These are phyloP conservation scores for Leccinum huronense DNA, from an alignment of 1,284 basidiomycete species.

Conservation along the genomic window DNA sequence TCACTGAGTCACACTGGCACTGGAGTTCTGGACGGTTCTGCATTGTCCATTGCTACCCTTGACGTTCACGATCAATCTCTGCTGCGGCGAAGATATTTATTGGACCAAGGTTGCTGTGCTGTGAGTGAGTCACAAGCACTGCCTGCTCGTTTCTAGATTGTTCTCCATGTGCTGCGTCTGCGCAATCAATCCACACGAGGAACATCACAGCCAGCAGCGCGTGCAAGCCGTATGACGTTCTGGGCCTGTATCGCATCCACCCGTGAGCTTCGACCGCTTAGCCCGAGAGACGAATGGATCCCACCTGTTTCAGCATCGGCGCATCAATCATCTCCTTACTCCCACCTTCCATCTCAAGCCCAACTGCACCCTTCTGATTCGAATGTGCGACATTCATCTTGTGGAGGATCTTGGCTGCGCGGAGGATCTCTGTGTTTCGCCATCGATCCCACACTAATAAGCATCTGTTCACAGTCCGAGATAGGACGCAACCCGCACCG, in stretches of 20 bases:
- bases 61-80: background rate
- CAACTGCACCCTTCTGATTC: conserved; percentile 58
- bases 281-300: conserved; percentile 10
- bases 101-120: background rate
- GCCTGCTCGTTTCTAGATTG: background rate
- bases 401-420: conserved; percentile 73
- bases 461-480: background rate
- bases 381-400: conserved; percentile 57
- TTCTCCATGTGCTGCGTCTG: background rate
- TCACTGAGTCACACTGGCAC: background rate
- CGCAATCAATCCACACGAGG: conserved; percentile 38
- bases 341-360: conserved; percentile 59
- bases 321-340: conserved; percentile 89
- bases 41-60: background rate
- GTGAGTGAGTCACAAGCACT: background rate
- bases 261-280: conserved; percentile 5
- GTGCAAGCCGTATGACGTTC: conserved; percentile 61
- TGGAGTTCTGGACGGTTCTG: background rate
- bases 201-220: conserved; percentile 61
- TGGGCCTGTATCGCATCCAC: conserved; percentile 50
- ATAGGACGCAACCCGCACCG: conserved; percentile 44
- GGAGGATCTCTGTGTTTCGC: conserved; percentile 62
- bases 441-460: background rate
- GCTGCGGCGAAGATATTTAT: background rate
- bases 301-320: conserved; percentile 84